Base-by-base conservation (phyloP, 192 early-diverging fungal genomes). In the Rhizophagus clarus region DNA sequence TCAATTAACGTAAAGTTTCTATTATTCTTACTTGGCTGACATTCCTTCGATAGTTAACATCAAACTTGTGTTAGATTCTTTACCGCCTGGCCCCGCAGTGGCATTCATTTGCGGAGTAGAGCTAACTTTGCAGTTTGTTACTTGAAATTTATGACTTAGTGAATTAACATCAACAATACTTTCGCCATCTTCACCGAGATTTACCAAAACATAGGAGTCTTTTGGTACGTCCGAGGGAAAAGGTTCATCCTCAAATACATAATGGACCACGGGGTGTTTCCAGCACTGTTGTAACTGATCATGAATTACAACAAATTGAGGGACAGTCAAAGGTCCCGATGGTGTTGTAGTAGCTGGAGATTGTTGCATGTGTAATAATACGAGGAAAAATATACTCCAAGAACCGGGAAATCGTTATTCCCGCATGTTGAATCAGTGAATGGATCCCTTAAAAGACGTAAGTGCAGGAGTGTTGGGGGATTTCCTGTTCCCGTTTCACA, bases 291-390 rank as follows among this genome's bases (percentile, higher is more conserved):
- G 72, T 7, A 79, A 61, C 56, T 84, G 79, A 62, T 87, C 86
- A 47, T 80, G 84, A 42, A 87, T 81, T 37, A 87, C 84, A 6
- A 87, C 83, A 77, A 84, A 84, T 32, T 87, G 82, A n/a, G 86
- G 84, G 47, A 87, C 83, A 40, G 73, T 76, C 37, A 75, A 66
- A n/a, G 76, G 76, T 22, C n/a, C 45, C 5, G 76, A 28, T 10
- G 29, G 62, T 32, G 15, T 32, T 67, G 64, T 67, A 63, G 62
- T 45, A 56, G 51, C 6, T 56, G 51, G 64, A 20, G 64, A 31
- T 31, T 67, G 64, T 67, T 67, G 64, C 64, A 67, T 66, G 6
- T 26, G 3, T 3, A 32, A 32, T 32, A 32, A 32, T 32, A 32
- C 3, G 3, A 32, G 37, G 37, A 7, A 7, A 7, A 40, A 40